Conservation (phyloP, 257 asterid species). For the Fraxinus quadrangulata region DNA sequence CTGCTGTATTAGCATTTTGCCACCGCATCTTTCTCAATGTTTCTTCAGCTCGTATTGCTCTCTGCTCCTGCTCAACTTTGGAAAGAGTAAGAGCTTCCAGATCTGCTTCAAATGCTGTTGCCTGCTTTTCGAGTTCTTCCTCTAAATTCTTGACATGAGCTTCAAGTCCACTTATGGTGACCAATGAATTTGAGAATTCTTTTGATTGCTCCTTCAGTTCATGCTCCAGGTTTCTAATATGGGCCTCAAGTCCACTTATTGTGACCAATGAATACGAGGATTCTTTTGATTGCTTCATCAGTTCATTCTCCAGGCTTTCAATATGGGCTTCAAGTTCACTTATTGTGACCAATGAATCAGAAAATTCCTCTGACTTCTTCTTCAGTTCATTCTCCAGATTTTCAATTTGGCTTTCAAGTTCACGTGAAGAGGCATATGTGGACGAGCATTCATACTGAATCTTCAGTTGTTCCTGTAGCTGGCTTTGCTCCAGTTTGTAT, state of each 20-base stretch:
- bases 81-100: conserved; percentile 54
- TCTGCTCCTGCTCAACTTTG: conserved; percentile 86
- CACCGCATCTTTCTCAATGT: conserved; percentile 68
- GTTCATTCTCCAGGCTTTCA: conserved; percentile 45
- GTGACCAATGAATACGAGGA: conserved; percentile 32
- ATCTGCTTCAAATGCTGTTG: conserved; percentile 75
- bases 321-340: conserved; percentile 43
- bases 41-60: conserved; percentile 93
- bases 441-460: conserved; percentile 86
- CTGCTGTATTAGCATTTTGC: conserved; percentile 81
- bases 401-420: conserved; percentile 72
- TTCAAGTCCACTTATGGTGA: conserved; percentile 58
- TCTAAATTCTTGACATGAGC: conserved; percentile 62
- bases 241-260: conserved; percentile 39
- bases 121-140: conserved; percentile 84
- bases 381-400: conserved; percentile 57
- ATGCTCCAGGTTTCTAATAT: conserved; percentile 45
- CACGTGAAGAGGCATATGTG: conserved; percentile 48
- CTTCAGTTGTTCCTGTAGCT: conserved; percentile 82
- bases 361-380: conserved; percentile 31
- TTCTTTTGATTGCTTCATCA: conserved; percentile 35
- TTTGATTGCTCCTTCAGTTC: conserved; percentile 50
- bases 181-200: conserved; percentile 48
- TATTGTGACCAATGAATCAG: conserved; percentile 34
- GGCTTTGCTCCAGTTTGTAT: conserved; percentile 78